phyloP scores from a whole-genome alignment of 1,284 basidiomycete species.

The Trichosporon ovoides region DNA sequence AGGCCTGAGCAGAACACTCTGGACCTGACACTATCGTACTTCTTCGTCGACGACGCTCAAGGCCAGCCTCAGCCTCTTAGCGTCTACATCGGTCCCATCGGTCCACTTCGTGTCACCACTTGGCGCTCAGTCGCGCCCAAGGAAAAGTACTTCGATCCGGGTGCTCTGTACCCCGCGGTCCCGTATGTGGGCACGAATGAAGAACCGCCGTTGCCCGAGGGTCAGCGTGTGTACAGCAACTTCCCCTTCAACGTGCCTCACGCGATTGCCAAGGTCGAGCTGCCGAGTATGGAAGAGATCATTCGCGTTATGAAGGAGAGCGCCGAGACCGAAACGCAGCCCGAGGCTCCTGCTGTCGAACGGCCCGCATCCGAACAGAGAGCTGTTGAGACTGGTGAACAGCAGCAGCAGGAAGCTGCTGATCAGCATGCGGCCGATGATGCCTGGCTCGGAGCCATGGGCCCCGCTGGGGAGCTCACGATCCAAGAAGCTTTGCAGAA shows the following conservation, averaged over 20 bases:
- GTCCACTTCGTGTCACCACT: constrained; percentile 58
- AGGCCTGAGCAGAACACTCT: constrained; percentile 62
- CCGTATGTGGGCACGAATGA: constrained; percentile 12
- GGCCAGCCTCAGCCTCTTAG: constrained; percentile 55
- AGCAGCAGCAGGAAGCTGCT: neutral
- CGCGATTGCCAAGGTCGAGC: constrained; percentile 34
- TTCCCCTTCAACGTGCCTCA: constrained; percentile 34
- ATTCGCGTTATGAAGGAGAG: constrained; percentile 24
- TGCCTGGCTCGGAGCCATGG: constrained; percentile 16
- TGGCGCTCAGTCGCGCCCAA: constrained; percentile 38
- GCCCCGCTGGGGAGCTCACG: constrained; percentile 24
- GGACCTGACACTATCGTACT: constrained; percentile 76
- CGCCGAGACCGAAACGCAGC: neutral
- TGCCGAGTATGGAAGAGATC: constrained; percentile 33
- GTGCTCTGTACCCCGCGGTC: constrained; percentile 17
- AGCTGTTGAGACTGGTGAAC: too few relatives aligned
- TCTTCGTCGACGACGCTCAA: constrained; percentile 51
- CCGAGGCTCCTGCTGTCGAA: neutral
- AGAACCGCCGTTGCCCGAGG: constrained; percentile 13
- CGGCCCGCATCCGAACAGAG: neutral
- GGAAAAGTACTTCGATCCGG: constrained; percentile 22
- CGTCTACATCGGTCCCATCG: constrained; percentile 81
- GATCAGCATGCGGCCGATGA: constrained; percentile 6
- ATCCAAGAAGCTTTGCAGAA: constrained; percentile 30
- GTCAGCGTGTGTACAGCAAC: constrained; percentile 24